These are phyloP conservation scores for Myxozyma geophila DNA, from an alignment of 805 yeast genomes.

Conservation along the genomic window DNA sequence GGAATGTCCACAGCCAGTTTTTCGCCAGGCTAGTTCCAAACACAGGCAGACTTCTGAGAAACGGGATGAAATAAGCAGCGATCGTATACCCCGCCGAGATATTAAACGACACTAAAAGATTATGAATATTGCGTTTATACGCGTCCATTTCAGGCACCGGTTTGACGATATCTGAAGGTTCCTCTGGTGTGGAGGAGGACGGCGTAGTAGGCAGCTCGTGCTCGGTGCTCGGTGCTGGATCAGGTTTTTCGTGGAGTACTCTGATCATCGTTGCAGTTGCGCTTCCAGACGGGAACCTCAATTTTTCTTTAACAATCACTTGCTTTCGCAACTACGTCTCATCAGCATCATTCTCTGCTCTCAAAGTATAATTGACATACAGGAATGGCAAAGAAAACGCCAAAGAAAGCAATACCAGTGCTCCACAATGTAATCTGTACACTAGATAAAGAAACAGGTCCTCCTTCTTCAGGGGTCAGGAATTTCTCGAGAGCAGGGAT, in stretches of 20 bases:
- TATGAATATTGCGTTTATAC: conserved; percentile 58
- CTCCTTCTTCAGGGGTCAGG: conserved; percentile 76
- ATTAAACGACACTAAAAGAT: conserved; percentile 63
- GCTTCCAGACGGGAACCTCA: conserved; percentile 92
- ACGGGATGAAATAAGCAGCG: conserved; percentile 72
- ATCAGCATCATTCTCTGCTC: too few relatives aligned
- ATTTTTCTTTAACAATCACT: conserved; percentile 82
- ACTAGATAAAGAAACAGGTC: conserved; percentile 48
- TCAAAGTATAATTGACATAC: conserved; percentile 9
- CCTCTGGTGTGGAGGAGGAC: neutral
- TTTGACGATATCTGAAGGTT: conserved; percentile 18
- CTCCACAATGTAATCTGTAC: conserved; percentile 78
- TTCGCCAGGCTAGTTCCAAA: conserved; percentile 70
- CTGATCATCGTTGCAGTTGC: conserved; percentile 94
- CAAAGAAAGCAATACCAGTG: conserved; percentile 85
- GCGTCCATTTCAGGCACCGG: conserved; percentile 32
- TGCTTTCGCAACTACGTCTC: conserved; percentile 64
- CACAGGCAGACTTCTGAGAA: conserved; percentile 68
- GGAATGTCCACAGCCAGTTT: conserved; percentile 80
- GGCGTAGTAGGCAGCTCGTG: conserved; percentile 26
- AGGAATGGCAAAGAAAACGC: conserved; percentile 95
- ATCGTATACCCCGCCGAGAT: conserved; percentile 76
- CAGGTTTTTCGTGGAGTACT: conserved; percentile 72
- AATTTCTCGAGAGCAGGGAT: conserved; percentile 95
- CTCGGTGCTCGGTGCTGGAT: conserved; percentile 19